Percentiles rank a stretch among this genome's conserved stretches.
Conservation (phyloP, 108 stramenopile species). For the Cyclotella cryptica region DNA sequence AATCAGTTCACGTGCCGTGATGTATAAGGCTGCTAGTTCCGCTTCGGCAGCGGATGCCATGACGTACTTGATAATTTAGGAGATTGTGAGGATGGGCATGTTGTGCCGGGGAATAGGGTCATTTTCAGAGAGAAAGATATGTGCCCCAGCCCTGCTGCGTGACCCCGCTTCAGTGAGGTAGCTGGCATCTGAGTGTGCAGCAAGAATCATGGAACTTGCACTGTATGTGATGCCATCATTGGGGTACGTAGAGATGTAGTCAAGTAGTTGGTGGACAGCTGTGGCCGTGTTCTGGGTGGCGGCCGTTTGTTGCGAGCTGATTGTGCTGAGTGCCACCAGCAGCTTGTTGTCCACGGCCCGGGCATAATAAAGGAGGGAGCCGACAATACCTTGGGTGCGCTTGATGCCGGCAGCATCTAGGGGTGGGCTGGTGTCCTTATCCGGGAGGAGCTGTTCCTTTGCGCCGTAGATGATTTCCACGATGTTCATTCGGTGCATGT, state of each 20-base stretch:
- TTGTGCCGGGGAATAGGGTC: not conserved
- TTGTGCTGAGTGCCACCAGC: not conserved
- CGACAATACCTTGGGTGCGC: not conserved
- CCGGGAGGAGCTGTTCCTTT: not conserved
- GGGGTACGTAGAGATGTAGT: not conserved
- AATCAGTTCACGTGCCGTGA: not conserved
- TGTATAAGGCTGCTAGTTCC: not conserved
- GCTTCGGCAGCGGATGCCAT: not conserved
- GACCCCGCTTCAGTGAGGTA: not conserved
- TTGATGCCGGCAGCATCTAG: not conserved
- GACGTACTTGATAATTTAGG: not conserved
- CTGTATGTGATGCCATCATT: not conserved
- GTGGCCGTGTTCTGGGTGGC: not conserved
- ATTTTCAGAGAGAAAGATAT: not conserved
- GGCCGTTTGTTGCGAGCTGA: not conserved
- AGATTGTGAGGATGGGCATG: not conserved
- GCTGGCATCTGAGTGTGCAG: not conserved
- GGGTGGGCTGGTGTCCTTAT: not conserved
- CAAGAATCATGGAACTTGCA: not conserved
- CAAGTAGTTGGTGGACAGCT: not conserved
- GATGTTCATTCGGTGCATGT: not conserved
- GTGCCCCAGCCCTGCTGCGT: not conserved
- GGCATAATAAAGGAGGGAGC: not conserved
- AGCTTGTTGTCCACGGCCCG: constrained; percentile 8
- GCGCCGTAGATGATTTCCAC: not conserved